Evolutionary conservation across 2,329 filamentous ascomycete genomes (phyloP).

Genomic region (Venturia nashicola): DNA sequence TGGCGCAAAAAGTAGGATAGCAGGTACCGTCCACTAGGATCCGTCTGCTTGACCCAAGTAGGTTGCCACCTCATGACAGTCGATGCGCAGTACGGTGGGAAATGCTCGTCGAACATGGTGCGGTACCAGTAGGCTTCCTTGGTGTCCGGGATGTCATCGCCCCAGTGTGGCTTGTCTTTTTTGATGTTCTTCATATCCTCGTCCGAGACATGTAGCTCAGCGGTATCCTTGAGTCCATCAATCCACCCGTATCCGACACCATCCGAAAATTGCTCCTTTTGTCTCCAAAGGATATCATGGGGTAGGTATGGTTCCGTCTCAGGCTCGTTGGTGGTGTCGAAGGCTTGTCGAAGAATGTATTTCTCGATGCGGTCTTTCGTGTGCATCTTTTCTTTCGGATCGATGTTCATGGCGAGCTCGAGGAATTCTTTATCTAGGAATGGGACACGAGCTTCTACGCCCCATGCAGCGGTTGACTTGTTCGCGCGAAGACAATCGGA

Average conservation of each 20-base stretch:
- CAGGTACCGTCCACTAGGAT: constrained; percentile 77
- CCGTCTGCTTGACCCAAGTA: constrained; percentile 92
- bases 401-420: constrained; percentile 83
- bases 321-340: constrained; percentile 84
- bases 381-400: constrained; percentile 93
- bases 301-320: constrained; percentile 78
- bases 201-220: constrained; percentile 78
- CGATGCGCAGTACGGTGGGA: constrained; percentile 78
- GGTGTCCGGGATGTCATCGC: constrained; percentile 77
- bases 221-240: constrained; percentile 89
- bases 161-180: constrained; percentile 95
- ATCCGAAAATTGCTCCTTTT: constrained; percentile 99
- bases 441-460: constrained; percentile 90
- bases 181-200: constrained; percentile 87
- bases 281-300: constrained; percentile 88
- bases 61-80: constrained; percentile 96
- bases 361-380: constrained; percentile 84
- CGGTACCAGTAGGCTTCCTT: constrained; percentile 99
- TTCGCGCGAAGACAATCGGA: constrained; percentile 96
- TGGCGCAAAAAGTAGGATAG: not conserved
- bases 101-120: constrained; percentile 97
- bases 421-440: constrained; percentile 98
- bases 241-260: constrained; percentile 99
- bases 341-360: constrained; percentile 95
- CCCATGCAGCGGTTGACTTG: constrained; percentile 98